Conservation (phyloP, 1,284 basidiomycete species). For the Pseudozyma sp. region DNA sequence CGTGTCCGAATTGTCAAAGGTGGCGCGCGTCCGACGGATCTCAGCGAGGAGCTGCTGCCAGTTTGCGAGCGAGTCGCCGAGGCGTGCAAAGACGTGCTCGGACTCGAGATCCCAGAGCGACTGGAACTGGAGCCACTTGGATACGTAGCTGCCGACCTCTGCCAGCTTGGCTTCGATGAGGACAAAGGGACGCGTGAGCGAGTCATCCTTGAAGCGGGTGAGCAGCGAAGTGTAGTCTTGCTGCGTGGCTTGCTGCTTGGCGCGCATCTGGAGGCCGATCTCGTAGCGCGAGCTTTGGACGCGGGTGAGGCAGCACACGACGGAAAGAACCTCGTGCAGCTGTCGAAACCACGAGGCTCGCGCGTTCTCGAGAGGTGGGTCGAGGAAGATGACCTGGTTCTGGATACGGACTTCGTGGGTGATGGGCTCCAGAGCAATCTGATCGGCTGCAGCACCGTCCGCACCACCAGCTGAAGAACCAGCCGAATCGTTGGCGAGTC, state of each 20-base stretch:
- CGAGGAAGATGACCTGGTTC: conserved; percentile 97
- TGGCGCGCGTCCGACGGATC: conserved; percentile 94
- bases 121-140: conserved; percentile 98
- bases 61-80: conserved; percentile 88
- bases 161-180: conserved; percentile 89
- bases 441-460: conserved; percentile 22
- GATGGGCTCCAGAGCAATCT: conserved; percentile 48
- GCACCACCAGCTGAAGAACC: neutral
- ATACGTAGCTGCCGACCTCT: conserved; percentile 88
- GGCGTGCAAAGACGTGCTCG: conserved; percentile 92
- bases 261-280: conserved; percentile 72
- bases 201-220: conserved; percentile 78
- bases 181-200: conserved; percentile 83
- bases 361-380: conserved; percentile 95
- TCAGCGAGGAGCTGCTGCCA: conserved; percentile 95
- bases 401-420: conserved; percentile 96
- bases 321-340: conserved; percentile 80
- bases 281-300: conserved; percentile 96
- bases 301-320: conserved; percentile 87
- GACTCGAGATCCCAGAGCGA: conserved; percentile 98
- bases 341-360: conserved; percentile 90
- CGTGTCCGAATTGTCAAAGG: conserved; percentile 95
- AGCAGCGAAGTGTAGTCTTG: conserved; percentile 80
- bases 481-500: conserved; percentile 10
- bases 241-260: conserved; percentile 36